Evolutionary conservation across 495 filamentous ascomycete genomes (phyloP), one percentile per base, ranked within the genome.

Genomic region (Sordaria brevicollis): DNA sequence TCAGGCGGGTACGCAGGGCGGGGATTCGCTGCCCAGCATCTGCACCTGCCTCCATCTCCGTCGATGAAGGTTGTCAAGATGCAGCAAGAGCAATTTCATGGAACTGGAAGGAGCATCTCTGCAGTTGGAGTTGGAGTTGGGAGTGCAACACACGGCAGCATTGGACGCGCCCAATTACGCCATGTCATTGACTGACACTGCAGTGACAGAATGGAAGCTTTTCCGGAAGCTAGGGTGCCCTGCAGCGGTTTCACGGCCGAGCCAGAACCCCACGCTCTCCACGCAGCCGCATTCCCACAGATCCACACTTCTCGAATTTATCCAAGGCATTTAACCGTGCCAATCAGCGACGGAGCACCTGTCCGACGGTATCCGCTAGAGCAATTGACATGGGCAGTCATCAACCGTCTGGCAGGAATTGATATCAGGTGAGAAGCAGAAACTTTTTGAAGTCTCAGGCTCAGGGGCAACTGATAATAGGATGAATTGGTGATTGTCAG

Each of bases 241-340:
- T 70, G 68, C 68, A 65, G 68, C 35, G 25, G 19, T 4, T 66
- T 19, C 35, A 19, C 17, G 29, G 19, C 65, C 65, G 67, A 54
- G 37, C 35, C 33, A 68, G 49, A 67, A 72, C 70, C 65, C 72
- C 69, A 71, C 71, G 54, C 71, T 67, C 69, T 49, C 37, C 67
- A 49, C 67, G 29, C 67, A 31, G 35, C 49, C 29, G 67, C 67
- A 43, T 57, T 35, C 29, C 49, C 36, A 31, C 34, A 68, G 38
- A 17, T 34, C 37, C 25, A 35, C 21, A 43, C 17, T 31, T 66
- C 19, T 19, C 39, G 68, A 66, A 19, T 78, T 80, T 80, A 76
- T 13, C 73, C 78, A 74, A 68, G 17, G 10, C 72, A 72, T 79
- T 80, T 80, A 80, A 37, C 78, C 78, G 78, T 74, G 37, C 78